Base-by-base conservation (phyloP, 2,329 filamentous ascomycete species). In the Calycina herbarum region DNA sequence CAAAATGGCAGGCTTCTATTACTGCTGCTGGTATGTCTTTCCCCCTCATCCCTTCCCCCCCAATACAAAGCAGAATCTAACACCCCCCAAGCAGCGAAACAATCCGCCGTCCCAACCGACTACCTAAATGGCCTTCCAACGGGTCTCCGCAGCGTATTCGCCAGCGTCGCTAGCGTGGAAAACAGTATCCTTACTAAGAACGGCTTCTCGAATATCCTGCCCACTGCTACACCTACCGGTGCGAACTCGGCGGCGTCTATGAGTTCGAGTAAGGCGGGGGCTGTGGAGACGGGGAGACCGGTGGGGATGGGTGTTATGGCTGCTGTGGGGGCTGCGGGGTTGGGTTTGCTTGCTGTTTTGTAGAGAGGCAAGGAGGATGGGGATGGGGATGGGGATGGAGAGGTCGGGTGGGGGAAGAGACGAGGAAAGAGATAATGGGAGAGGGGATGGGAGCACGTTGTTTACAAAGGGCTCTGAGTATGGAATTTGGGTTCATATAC, bases 281-380 rank as follows among this genome's bases (percentile, higher is more conserved):
- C 63, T 5, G 35, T 1, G 35, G 35, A 57, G 33, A 63, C 54
- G 45, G 45, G 7, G n/a, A 11, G n/a, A 4, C 8, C 8, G 0
- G 8, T 11, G 24, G 24, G n/a, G 45, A 51, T 51, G 45, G 45
- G 45, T 27, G n/a, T 13, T 24, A 27, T 51, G 51, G 40, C 42
- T 5, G 57, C 33, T 0, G 33, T 27, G 27, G 57, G 42, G 31
- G 58, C 20, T 15, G 57, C 48, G 13, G 48, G 38, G 5, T 57
- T 29, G n/a, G 63, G 57, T 1, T 57, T 64, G 38, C 24, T 64
- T 20, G 63, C 31, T 24, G 24, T 54, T 60, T 61, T 61, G 61
- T 64, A 33, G 58, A 24, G 24, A 35, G 60, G 48, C 45, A 24
- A 64, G 24, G 48, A 42, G 10, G n/a, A 20, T 58, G 13, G 35